Evolutionary conservation across 2,329 filamentous ascomycete genomes (phyloP).

Genomic region (Pseudogymnoascus sp.): DNA sequence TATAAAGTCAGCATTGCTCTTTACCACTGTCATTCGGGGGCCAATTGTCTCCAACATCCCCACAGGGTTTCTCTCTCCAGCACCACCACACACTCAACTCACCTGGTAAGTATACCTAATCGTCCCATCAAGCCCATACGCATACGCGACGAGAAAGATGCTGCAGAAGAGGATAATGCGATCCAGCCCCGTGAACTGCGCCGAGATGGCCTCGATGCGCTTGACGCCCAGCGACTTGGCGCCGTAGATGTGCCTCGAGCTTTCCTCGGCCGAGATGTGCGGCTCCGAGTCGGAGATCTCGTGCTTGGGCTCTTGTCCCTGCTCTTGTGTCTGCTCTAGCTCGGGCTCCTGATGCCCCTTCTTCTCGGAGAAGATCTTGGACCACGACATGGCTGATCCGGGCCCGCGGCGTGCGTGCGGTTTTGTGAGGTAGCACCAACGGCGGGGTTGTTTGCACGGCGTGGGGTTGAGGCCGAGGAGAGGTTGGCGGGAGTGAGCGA

Average conservation of each 20-base stretch:
- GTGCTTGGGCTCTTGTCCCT: not conserved
- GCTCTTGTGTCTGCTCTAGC: not conserved
- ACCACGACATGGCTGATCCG: not conserved
- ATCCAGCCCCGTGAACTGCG: conserved; percentile 43
- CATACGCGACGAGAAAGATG: conserved; percentile 55
- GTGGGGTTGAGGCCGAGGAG: not conserved
- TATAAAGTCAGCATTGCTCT: not conserved
- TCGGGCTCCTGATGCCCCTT: not conserved
- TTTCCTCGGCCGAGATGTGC: not conserved
- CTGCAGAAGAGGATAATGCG: conserved; percentile 50
- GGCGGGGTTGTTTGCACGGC: not conserved
- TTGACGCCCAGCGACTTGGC: conserved; percentile 43
- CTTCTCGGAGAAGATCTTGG: not conserved
- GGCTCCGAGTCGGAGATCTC: not conserved
- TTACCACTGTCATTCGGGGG: not conserved
- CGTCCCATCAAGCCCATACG: conserved; percentile 52
- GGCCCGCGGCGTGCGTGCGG: not conserved
- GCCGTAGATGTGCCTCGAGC: conserved; percentile 3
- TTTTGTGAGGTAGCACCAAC: not conserved
- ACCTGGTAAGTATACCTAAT: conserved; percentile 46
- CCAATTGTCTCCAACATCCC: too few species aligned
- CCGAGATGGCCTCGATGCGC: conserved; percentile 49
- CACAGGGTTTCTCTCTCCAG: too few species aligned
- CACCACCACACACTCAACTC: not conserved
- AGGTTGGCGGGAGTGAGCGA: not conserved